phyloP scores from a whole-genome alignment of 768 basidiomycete species.

The Leucogyrophana mollusca region DNA sequence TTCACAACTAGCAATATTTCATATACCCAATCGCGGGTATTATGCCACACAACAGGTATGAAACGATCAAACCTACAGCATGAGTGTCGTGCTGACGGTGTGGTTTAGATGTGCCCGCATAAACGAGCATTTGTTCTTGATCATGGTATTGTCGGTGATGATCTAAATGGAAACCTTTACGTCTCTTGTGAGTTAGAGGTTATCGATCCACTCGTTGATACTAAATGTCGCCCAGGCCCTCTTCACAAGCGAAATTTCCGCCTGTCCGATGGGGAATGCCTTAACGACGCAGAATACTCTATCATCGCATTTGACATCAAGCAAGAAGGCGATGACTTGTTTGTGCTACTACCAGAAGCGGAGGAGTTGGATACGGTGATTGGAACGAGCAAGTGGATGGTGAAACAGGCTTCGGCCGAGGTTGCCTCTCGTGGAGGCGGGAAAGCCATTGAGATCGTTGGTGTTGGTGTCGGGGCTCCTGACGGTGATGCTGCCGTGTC shows the following conservation, averaged over 20 bases:
- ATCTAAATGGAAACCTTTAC: slow-evolving; percentile 49
- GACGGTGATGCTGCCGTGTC: not conserved
- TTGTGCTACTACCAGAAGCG: slow-evolving; percentile 50
- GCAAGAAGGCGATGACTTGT: slow-evolving; percentile 40
- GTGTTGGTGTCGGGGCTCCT: slow-evolving; percentile 1
- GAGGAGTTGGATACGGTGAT: slow-evolving; percentile 57
- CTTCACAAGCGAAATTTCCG: slow-evolving; percentile 69
- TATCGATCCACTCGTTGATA: not conserved
- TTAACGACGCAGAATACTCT: slow-evolving; percentile 57
- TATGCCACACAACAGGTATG: slow-evolving; percentile 70
- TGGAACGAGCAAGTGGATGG: slow-evolving; percentile 65
- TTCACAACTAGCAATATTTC: slow-evolving; percentile 67
- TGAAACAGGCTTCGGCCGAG: slow-evolving; percentile 49
- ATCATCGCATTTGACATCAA: slow-evolving; percentile 63
- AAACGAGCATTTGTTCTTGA: slow-evolving; percentile 68
- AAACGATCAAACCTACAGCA: slow-evolving; percentile 2
- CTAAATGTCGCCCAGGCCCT: slow-evolving; percentile 40
- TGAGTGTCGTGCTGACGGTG: slow-evolving; percentile 5
- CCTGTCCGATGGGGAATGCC: slow-evolving; percentile 52
- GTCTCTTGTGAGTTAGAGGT: slow-evolving; percentile 41
- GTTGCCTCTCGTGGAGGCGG: slow-evolving; percentile 26
- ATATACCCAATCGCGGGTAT: slow-evolving; percentile 54
- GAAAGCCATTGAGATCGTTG: slow-evolving; percentile 36
- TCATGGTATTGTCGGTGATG: slow-evolving; percentile 68
- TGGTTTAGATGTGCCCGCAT: slow-evolving; percentile 42